Base-by-base conservation (phyloP, 495 filamentous ascomycete species). In the Peziza echinospora region DNA sequence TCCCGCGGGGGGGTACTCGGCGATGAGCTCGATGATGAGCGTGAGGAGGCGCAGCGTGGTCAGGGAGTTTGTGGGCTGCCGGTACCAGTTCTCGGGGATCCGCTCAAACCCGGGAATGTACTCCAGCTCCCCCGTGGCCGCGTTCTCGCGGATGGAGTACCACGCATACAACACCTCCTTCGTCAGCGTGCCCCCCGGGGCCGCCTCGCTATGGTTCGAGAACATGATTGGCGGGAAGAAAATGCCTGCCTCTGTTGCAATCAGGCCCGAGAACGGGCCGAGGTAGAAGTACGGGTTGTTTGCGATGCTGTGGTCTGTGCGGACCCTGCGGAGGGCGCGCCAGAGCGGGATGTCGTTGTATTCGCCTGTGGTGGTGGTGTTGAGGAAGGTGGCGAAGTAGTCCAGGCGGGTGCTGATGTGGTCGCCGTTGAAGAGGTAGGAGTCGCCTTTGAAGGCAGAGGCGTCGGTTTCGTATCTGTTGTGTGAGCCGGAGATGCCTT, bases 231-330 rank as follows among this genome's bases (percentile, higher is more conserved):
- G 25, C 69, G 67, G 22, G n/a, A n/a, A n/a, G n/a, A n/a, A n/a
- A n/a, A n/a, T n/a, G n/a, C n/a, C n/a, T n/a, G n/a, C n/a, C n/a
- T 69, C 65, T 19, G 63, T 63, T 4, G 67, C 65, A 13, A 68
- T 48, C 1, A 69, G 51, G 13, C 68, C 68, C 5, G 64, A 58
- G 43, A 71, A 65, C 1, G 68, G 70, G 6, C 63, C 65, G 43
- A 66, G 70, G 50, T 69, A 73, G 57, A 71, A 72, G 34, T 69
- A 61, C 0, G 70, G 70, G 45, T 72, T 73, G 23, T 61, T 70
- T 39, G 55, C 48, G 40, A 70, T 64, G 16, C 64, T 69, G 50
- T 72, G 51, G 10, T 70, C 51, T 47, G 67, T 67, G 8, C 66
- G 67, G 4, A 49, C 51, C 7, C 53, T 60, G 5, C 62, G 59